A percentile compares a stretch with the other conserved stretches of the same genome.
phyloP scores from a whole-genome alignment of 441 rosid genomes.

The Omphalea diandra region DNA sequence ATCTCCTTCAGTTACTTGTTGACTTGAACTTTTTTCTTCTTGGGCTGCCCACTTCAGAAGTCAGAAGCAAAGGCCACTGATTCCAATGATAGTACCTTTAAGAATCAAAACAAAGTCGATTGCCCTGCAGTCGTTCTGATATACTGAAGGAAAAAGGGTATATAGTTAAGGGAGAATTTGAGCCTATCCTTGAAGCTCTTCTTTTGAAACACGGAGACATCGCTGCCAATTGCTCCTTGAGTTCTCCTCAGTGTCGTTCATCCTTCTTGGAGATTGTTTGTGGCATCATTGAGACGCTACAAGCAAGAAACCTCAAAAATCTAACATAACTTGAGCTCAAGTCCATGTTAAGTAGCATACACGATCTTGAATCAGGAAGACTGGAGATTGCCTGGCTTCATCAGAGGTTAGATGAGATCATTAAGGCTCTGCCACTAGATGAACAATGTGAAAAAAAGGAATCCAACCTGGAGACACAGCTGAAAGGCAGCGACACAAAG shows the following conservation, averaged over 20 bases:
- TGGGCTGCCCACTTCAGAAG: conserved; percentile 9
- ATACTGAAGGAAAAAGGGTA: conserved; percentile 9
- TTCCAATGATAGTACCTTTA: background rate
- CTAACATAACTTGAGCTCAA: conserved; percentile 20
- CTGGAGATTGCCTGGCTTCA: conserved; percentile 33
- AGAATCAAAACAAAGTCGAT: background rate
- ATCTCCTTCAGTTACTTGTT: too few species aligned
- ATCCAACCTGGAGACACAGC: too few species aligned
- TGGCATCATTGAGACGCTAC: conserved; percentile 23
- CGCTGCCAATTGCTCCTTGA: conserved; percentile 26
- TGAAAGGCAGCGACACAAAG: background rate
- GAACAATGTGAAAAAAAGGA: conserved; percentile 16
- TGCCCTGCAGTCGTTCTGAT: background rate
- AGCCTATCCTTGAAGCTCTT: conserved; percentile 21
- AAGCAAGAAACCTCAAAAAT: conserved; percentile 11
- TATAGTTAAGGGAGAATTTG: conserved; percentile 22
- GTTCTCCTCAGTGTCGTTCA: conserved; percentile 27
- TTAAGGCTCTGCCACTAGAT: conserved; percentile 10
- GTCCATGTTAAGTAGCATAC: conserved; percentile 21
- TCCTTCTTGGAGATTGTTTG: conserved; percentile 31
- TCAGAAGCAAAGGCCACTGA: conserved; percentile 6
- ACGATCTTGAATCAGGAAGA: conserved; percentile 28
- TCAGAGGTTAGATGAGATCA: conserved; percentile 26
- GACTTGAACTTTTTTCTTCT: too few species aligned
- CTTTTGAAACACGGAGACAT: conserved; percentile 31